A percentile compares a stretch with the other conserved stretches of the same genome.
Evolutionary conservation across 192 early-diverging fungal genomes (phyloP).

Genomic region (Dispira parvispora): DNA sequence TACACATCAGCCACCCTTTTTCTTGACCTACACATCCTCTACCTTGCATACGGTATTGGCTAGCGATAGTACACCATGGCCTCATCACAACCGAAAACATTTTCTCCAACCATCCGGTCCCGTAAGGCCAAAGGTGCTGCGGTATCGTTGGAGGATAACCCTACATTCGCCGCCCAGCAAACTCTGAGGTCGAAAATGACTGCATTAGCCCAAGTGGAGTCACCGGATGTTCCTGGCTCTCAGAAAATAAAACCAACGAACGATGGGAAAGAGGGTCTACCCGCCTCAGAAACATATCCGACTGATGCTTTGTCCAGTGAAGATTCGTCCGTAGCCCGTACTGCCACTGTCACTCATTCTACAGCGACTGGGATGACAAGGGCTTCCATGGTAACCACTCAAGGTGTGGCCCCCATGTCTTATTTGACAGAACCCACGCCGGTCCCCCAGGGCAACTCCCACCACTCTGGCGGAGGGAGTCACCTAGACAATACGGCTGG

Average conservation of each 20-base stretch:
- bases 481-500: no score
- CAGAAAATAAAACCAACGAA: no score
- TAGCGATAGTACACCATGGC: neutral
- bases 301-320: no score
- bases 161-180: neutral
- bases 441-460: neutral
- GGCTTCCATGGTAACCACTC: no score
- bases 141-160: neutral
- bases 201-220: no score
- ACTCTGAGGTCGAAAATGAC: neutral
- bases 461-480: neutral
- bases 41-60: neutral
- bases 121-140: slow-evolving; percentile 1
- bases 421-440: neutral
- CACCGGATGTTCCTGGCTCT: no score
- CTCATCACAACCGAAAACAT: neutral
- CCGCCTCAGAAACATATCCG: no score
- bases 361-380: no score
- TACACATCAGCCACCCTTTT: neutral
- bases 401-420: no score
- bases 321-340: no score
- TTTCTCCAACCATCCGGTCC: slow-evolving; percentile 4
- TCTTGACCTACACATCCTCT: neutral
- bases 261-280: no score
- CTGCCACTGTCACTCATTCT: no score